phyloP scores from a whole-genome alignment of 2,329 filamentous ascomycete species.

The Claviceps cyperi region DNA sequence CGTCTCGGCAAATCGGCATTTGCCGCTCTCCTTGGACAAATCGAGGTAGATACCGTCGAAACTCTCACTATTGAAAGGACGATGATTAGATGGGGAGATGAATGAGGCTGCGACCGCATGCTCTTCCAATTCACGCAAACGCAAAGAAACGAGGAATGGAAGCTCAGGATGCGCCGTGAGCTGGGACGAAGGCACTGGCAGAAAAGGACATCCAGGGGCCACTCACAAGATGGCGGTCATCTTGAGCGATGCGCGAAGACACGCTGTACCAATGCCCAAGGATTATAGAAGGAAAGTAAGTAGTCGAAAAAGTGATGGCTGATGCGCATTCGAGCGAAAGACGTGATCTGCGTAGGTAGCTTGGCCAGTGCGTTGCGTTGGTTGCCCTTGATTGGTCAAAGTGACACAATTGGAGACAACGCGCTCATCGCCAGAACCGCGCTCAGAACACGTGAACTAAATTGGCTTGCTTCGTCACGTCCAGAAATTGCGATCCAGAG shows the following conservation, averaged over 20 bases:
- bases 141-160: not conserved
- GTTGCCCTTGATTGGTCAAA: not conserved
- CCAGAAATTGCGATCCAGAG: too few relatives aligned
- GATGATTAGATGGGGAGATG: not conserved
- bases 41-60: constrained; percentile 97
- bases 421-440: not conserved
- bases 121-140: not conserved
- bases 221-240: constrained; percentile 26
- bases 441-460: not conserved
- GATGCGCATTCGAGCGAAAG: not conserved
- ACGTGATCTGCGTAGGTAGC: not conserved
- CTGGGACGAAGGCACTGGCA: too few relatives aligned
- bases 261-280: not conserved
- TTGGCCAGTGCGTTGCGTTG: not conserved
- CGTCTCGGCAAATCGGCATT: constrained; percentile 87
- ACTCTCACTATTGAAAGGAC: constrained; percentile 47
- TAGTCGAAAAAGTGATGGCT: not conserved
- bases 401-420: not conserved
- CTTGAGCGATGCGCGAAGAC: constrained; percentile 6
- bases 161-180: not conserved
- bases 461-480: constrained; percentile 3
- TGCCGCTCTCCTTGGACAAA: constrained; percentile 80
- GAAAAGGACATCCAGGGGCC: not conserved
- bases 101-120: not conserved
- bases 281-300: not conserved